A percentile compares a stretch with the other conserved stretches of the same genome.
Conservation (phyloP, 257 asterid species). For the Plectranthus barbatus region DNA sequence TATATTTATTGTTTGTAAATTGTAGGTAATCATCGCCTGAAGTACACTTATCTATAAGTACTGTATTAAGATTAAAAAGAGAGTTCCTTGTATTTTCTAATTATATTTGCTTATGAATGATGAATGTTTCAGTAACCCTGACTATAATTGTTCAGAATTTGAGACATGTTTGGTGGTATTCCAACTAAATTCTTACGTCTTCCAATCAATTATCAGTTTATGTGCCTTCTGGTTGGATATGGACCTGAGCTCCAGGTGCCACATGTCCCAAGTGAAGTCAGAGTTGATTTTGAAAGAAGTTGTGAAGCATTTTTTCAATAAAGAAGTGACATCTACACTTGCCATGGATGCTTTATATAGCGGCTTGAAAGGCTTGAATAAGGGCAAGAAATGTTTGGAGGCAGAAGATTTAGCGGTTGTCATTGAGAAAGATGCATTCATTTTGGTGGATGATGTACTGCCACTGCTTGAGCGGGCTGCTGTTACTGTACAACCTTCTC, state of each 20-base stretch:
- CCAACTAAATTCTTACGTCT: constrained; percentile 8
- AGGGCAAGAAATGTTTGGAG: constrained; percentile 47
- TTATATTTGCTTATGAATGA: neutral
- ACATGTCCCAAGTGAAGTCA: constrained; percentile 66
- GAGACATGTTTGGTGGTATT: neutral
- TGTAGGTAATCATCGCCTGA: neutral
- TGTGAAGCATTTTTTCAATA: constrained; percentile 78
- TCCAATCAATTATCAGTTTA: constrained; percentile 51
- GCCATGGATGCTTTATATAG: constrained; percentile 93
- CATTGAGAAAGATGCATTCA: constrained; percentile 57
- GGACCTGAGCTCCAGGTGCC: constrained; percentile 54
- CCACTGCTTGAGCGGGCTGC: constrained; percentile 84
- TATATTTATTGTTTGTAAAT: neutral
- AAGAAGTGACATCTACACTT: constrained; percentile 90
- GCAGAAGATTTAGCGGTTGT: constrained; percentile 45
- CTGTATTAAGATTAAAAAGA: neutral
- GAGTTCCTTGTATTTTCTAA: neutral
- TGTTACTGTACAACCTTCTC: constrained; percentile 70
- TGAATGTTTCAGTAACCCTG: neutral
- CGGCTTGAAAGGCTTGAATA: constrained; percentile 77
- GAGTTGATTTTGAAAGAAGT: constrained; percentile 67
- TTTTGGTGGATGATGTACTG: constrained; percentile 82
- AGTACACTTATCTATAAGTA: neutral
- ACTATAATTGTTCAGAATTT: neutral
- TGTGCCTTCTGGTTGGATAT: constrained; percentile 76